Base-by-base conservation (phyloP, 352 stramenopile genomes). In the Pseudoperonospora humuli region DNA sequence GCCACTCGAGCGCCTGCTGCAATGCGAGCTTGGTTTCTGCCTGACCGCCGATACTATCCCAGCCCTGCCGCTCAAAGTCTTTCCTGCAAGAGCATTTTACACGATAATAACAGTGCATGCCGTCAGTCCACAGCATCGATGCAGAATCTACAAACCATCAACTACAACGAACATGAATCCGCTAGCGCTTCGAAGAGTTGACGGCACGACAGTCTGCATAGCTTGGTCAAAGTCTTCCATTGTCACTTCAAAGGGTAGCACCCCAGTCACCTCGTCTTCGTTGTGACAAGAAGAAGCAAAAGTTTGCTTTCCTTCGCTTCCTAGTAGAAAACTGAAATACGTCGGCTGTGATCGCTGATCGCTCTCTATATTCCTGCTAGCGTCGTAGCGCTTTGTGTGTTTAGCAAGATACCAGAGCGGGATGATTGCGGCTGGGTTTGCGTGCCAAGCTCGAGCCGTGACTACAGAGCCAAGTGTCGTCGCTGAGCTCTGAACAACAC, bases 1-100 rank as follows among this genome's bases (percentile, higher is more conserved):
- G 88, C 86, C 85, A 97, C 40, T 95, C 85, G 5, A 97, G 62
- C 15, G 72, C 77, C 32, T 96, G 82, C 39, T 89, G 70, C n/a
- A 88, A 47, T 9, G 78, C 71, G 5, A 86, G 43, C 26, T 93
- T 93, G 17, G 76, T 81, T 13, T 69, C 47, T 10, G 68, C 57
- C 34, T 90, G 76, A 1, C 81, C 81, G 21, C 81, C 81, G 45
- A 93, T 91, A 36, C 60, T 70, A 43, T 84, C 65, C 81, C 81
- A 93, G 1, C 67, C 67, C 31, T 78, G 56, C 14, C 67, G 56
- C 21, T 86, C 71, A 20, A 79, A 66, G 29, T 75, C 52, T 28
- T 80, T 84, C 29, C 70, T 83, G 41, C 13, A 46, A 46, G 2
- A 32, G 26, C 24, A 20, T 45, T 54, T 27, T 10, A 17, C 14